Evolutionary conservation across 352 stramenopile species (phyloP).

Genomic region (Pythium brassicae): DNA sequence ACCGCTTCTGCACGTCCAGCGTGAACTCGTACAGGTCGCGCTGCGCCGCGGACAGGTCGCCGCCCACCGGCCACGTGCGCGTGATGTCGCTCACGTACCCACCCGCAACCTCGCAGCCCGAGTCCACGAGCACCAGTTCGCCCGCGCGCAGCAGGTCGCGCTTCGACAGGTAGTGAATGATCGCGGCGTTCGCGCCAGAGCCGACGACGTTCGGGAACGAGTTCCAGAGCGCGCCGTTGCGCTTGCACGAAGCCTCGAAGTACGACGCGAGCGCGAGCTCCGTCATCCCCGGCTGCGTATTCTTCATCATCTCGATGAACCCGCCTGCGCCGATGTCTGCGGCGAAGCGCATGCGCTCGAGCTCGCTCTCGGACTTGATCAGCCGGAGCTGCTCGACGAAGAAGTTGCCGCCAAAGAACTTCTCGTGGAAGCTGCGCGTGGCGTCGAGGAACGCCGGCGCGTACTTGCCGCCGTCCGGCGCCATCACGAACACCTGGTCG

Average conservation of each 20-base stretch:
- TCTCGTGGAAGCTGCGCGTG: slow-evolving; percentile 54
- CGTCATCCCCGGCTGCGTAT: slow-evolving; percentile 52
- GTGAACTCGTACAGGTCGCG: slow-evolving; percentile 69
- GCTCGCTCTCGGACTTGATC: slow-evolving; percentile 67
- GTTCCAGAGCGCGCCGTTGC: slow-evolving; percentile 71
- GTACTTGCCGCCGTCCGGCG: slow-evolving; percentile 55
- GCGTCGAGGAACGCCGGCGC: slow-evolving; percentile 50
- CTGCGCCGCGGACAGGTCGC: slow-evolving; percentile 42
- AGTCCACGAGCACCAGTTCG: slow-evolving; percentile 85
- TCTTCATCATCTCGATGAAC: slow-evolving; percentile 78
- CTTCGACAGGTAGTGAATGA: slow-evolving; percentile 84
- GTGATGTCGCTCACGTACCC: slow-evolving; percentile 84
- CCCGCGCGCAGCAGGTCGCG: slow-evolving; percentile 44
- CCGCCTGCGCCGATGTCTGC: slow-evolving; percentile 58
- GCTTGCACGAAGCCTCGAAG: slow-evolving; percentile 70
- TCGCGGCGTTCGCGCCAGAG: slow-evolving; percentile 65
- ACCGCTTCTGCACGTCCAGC: slow-evolving; percentile 74
- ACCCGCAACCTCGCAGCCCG: slow-evolving; percentile 72
- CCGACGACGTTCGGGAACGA: slow-evolving; percentile 84
- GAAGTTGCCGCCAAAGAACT: slow-evolving; percentile 69
- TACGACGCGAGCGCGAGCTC: slow-evolving; percentile 66
- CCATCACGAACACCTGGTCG: slow-evolving; percentile 66
- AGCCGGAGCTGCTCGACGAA: slow-evolving; percentile 73
- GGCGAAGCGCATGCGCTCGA: slow-evolving; percentile 72
- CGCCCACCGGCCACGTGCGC: slow-evolving; percentile 66